Evolutionary conservation across 2,329 filamentous ascomycete species (phyloP).

Genomic region (Pseudodiploospora longispora): DNA sequence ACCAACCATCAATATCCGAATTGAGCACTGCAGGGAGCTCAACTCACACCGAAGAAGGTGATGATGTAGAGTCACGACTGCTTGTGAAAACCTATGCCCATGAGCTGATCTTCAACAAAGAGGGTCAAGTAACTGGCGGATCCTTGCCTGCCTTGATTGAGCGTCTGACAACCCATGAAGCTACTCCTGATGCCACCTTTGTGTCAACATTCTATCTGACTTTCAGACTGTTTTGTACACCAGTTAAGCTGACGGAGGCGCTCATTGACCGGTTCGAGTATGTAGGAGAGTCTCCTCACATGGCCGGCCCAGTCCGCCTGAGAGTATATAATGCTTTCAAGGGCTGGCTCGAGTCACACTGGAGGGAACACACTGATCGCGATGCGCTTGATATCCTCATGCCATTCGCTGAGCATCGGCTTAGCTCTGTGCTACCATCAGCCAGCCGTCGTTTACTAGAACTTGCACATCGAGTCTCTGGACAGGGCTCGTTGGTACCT

Average conservation of each 20-base stretch:
- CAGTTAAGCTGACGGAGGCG: slow-evolving; percentile 66
- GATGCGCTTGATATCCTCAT: slow-evolving; percentile 68
- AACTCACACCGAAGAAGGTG: slow-evolving; percentile 62
- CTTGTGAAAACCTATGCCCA: slow-evolving; percentile 88
- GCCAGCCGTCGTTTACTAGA: slow-evolving; percentile 76
- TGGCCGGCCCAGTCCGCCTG: slow-evolving; percentile 74
- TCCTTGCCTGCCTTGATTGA: slow-evolving; percentile 89
- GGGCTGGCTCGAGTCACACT: slow-evolving; percentile 93
- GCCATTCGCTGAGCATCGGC: slow-evolving; percentile 67
- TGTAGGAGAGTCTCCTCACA: slow-evolving; percentile 65
- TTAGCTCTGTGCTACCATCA: slow-evolving; percentile 61
- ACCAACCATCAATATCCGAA: slow-evolving; percentile 58
- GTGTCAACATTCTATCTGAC: slow-evolving; percentile 94
- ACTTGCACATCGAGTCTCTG: slow-evolving; percentile 68
- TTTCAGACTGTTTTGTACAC: slow-evolving; percentile 85
- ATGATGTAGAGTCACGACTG: slow-evolving; percentile 75
- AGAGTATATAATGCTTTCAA: slow-evolving; percentile 97
- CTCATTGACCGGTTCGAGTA: slow-evolving; percentile 93
- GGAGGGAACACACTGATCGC: slow-evolving; percentile 74
- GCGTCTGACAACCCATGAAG: slow-evolving; percentile 84
- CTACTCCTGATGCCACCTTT: slow-evolving; percentile 84
- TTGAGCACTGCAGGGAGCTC: slow-evolving; percentile 59
- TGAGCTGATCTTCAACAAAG: slow-evolving; percentile 87
- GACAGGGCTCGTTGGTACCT: slow-evolving; percentile 69
- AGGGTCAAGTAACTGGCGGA: slow-evolving; percentile 88